Conservation (phyloP, 352 stramenopile genomes). For the Phytophthora foliorum region DNA sequence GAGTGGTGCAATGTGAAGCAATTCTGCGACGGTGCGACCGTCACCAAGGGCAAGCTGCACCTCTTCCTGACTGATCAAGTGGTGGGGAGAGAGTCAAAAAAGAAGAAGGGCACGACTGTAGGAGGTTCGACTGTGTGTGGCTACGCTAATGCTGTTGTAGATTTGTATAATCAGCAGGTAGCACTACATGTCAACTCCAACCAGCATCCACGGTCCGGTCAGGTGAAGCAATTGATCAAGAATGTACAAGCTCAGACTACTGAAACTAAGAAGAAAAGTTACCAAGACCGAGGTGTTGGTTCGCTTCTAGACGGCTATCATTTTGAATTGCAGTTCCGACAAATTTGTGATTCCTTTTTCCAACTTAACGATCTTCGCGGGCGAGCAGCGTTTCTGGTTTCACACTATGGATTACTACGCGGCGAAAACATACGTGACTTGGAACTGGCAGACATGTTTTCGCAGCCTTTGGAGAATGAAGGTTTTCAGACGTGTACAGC, state of each 20-base stretch:
- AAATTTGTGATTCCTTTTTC: constrained; percentile 21
- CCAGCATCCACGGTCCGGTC: background rate
- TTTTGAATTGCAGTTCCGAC: constrained; percentile 1
- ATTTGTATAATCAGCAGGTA: constrained; percentile 16
- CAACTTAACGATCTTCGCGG: constrained; percentile 6
- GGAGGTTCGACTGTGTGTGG: constrained; percentile 11
- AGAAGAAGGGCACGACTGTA: constrained; percentile 6
- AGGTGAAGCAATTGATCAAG: constrained; percentile 17
- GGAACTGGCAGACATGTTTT: constrained; percentile 18
- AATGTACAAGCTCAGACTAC: constrained; percentile 18
- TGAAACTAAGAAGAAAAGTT: constrained; percentile 15
- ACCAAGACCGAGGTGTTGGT: constrained; percentile 10
- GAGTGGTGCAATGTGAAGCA: constrained; percentile 1
- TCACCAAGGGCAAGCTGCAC: constrained; percentile 10
- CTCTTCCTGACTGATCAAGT: constrained; percentile 7
- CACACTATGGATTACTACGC: constrained; percentile 19
- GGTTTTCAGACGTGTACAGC: constrained; percentile 7
- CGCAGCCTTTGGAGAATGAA: constrained; percentile 4
- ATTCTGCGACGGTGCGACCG: background rate
- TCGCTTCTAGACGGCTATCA: constrained; percentile 15
- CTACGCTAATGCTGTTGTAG: constrained; percentile 7
- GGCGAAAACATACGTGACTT: constrained; percentile 26
- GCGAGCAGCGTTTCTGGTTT: constrained; percentile 12
- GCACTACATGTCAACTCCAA: constrained; percentile 11
- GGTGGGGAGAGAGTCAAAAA: constrained; percentile 21